Percentiles rank a stretch among this genome's conserved stretches.
These are phyloP conservation scores for Cutaneotrichosporon dermatis DNA, from an alignment of 1,284 basidiomycete genomes.

Conservation along the genomic window DNA sequence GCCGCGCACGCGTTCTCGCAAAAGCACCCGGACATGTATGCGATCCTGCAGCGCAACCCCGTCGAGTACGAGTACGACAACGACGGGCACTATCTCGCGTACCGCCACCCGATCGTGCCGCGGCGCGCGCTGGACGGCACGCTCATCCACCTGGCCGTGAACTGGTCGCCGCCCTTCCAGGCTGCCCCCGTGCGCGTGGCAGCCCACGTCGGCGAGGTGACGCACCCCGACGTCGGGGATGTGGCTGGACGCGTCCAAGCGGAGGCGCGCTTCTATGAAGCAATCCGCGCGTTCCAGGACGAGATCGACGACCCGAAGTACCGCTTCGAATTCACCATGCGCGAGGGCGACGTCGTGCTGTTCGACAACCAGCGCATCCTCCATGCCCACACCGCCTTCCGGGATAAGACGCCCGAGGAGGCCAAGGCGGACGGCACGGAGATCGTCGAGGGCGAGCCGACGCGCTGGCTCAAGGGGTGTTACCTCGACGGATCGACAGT, in stretches of 20 bases:
- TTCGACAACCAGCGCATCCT: conserved; percentile 93
- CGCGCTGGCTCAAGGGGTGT: conserved; percentile 78
- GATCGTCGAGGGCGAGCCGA: conserved; percentile 54
- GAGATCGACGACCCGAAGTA: conserved; percentile 59
- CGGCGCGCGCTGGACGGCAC: conserved; percentile 1
- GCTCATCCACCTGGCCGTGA: conserved; percentile 56
- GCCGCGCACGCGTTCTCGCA: conserved; percentile 53
- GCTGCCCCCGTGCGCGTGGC: conserved; percentile 47
- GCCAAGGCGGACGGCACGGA: conserved; percentile 28
- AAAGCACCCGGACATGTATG: conserved; percentile 49
- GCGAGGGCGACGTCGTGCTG: conserved; percentile 79
- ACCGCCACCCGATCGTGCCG: conserved; percentile 72
- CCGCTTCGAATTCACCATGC: conserved; percentile 64
- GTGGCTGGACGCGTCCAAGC: conserved; percentile 22
- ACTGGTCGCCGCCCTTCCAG: conserved; percentile 96
- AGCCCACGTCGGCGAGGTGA: conserved; percentile 6
- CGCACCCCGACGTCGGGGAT: not conserved
- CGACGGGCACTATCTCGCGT: conserved; percentile 77
- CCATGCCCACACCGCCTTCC: conserved; percentile 80
- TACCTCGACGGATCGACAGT: conserved; percentile 76
- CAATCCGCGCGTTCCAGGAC: conserved; percentile 62
- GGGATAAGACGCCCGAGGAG: conserved; percentile 46
- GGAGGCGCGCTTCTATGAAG: conserved; percentile 57
- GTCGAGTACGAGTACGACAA: conserved; percentile 89
- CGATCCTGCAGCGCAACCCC: conserved; percentile 55